These are phyloP conservation scores for Glaciozyma antarctica DNA, from an alignment of 768 basidiomycete species.

Conservation along the genomic window DNA sequence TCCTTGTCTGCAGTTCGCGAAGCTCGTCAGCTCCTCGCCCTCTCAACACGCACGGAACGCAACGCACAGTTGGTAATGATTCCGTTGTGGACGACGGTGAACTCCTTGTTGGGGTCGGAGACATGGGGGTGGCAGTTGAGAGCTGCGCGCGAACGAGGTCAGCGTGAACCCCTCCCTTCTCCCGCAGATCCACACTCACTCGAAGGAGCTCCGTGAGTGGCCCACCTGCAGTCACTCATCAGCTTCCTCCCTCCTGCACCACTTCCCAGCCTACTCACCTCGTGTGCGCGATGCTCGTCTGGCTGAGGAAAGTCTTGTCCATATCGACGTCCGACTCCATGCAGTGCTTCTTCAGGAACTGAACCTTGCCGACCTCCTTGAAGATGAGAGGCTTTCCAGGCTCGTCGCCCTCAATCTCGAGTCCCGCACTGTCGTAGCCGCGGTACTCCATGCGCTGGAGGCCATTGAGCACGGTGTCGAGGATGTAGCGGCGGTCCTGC, in stretches of 20 bases:
- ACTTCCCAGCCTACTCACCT: conserved; percentile 41
- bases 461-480: conserved; percentile 81
- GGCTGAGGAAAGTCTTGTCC: conserved; percentile 62
- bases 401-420: conserved; percentile 77
- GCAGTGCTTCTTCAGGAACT: conserved; percentile 81
- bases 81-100: conserved; percentile 94
- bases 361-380: conserved; percentile 98
- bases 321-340: conserved; percentile 53
- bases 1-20: conserved; percentile 46
- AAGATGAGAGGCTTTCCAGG: conserved; percentile 67
- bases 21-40: neutral
- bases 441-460: conserved; percentile 94
- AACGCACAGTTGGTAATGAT: conserved; percentile 80
- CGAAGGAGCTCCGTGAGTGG: conserved; percentile 65
- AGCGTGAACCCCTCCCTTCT: neutral
- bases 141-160: conserved; percentile 52
- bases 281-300: conserved; percentile 96
- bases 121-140: conserved; percentile 92
- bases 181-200: neutral
- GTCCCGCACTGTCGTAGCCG: conserved; percentile 81
- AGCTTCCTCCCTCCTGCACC: neutral
- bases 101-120: conserved; percentile 66
- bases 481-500: conserved; percentile 78
- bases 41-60: neutral
- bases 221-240: conserved; percentile 50